Conservation (phyloP, 2,329 filamentous ascomycete genomes). For the Clonostachys solani region DNA sequence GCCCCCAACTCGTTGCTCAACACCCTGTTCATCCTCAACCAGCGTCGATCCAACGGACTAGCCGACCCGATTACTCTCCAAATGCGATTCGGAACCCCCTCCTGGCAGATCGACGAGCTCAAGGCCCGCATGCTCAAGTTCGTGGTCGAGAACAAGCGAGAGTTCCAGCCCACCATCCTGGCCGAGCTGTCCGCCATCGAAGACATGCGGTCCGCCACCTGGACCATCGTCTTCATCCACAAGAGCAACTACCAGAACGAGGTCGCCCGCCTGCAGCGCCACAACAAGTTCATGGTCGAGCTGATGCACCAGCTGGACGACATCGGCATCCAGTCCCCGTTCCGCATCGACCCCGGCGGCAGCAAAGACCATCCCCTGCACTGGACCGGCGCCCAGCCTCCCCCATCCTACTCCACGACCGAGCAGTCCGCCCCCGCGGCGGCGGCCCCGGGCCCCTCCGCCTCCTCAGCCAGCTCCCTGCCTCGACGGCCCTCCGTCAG, state of each 20-base stretch:
- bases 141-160: conserved; percentile 79
- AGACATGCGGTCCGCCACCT: conserved; percentile 78
- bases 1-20: conserved; percentile 94
- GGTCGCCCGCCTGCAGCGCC: conserved; percentile 78
- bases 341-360: conserved; percentile 56
- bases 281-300: conserved; percentile 92
- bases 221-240: conserved; percentile 97
- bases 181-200: conserved; percentile 78
- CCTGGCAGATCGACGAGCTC: conserved; percentile 78
- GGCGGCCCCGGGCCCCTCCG: neutral
- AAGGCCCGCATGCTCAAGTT: conserved; percentile 79
- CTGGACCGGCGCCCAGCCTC: conserved; percentile 29
- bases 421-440: conserved; percentile 5
- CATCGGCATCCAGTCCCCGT: conserved; percentile 79
- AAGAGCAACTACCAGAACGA: conserved; percentile 98
- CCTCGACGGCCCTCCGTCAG: conserved; percentile 8
- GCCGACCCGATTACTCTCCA: conserved; percentile 81
- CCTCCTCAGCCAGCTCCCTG: neutral
- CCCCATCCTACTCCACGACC: conserved; percentile 23
- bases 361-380: conserved; percentile 65
- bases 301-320: conserved; percentile 83
- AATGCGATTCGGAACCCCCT: conserved; percentile 83
- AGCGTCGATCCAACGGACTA: conserved; percentile 81
- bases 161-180: conserved; percentile 81
- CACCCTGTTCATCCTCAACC: conserved; percentile 90